phyloP scores from a whole-genome alignment of 495 filamentous ascomycete species.

The Daldinia vernicosa region DNA sequence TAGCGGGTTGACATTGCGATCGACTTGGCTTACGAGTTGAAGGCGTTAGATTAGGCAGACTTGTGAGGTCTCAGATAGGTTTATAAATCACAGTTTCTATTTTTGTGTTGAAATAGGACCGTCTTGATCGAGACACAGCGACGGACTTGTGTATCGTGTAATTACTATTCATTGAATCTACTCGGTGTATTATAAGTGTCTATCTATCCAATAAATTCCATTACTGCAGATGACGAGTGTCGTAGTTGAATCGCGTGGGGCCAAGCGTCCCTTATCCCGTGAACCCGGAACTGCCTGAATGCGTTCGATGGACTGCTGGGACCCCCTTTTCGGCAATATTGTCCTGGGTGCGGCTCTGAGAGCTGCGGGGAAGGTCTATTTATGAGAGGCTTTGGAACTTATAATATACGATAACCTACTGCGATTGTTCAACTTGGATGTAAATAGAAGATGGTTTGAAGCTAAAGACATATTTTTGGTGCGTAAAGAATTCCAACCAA shows the following conservation, averaged over 20 bases:
- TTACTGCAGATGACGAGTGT: neutral
- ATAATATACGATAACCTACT: too few species aligned
- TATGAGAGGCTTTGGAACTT: too few species aligned
- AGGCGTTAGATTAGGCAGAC: neutral
- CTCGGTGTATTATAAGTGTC: neutral
- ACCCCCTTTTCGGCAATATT: constrained; percentile 25
- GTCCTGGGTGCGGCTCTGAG: constrained; percentile 9
- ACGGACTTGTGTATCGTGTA: neutral
- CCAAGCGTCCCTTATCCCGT: constrained; percentile 11
- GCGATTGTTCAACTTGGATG: too few species aligned
- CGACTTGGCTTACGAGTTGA: neutral
- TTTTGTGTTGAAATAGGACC: neutral
- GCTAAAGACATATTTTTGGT: too few species aligned
- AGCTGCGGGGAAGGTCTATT: neutral
- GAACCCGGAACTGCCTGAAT: constrained; percentile 38
- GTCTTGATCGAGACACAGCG: neutral
- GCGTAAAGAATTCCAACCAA: too few species aligned
- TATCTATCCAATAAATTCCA: neutral
- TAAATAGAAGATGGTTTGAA: too few species aligned
- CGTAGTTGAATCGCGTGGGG: constrained; percentile 5
- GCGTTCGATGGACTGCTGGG: neutral
- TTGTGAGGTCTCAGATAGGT: neutral
- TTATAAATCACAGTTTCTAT: neutral
- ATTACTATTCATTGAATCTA: neutral
- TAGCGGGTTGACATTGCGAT: constrained; percentile 34